Conservation (phyloP, 371 early-diverging fungal genomes). For the Mortierella sp. region DNA sequence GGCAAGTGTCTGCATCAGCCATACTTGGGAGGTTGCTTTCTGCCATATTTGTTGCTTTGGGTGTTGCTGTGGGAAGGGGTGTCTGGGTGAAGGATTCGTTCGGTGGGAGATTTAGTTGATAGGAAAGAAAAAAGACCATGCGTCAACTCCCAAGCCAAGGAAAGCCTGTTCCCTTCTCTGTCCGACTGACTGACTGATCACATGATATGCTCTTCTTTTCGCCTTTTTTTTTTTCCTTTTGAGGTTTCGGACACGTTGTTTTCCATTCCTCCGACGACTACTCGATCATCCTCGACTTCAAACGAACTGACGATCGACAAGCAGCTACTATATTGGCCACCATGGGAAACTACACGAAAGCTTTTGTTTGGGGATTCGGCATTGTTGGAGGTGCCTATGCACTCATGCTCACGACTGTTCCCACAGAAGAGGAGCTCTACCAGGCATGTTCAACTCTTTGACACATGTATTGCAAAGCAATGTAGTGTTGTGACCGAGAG, state of each 20-base stretch:
- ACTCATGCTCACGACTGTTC: conserved; percentile 52
- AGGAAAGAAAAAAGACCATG: background rate
- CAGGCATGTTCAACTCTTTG: conserved; percentile 30
- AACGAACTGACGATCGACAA: too few species aligned
- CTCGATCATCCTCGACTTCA: too few species aligned
- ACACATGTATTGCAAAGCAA: too few species aligned
- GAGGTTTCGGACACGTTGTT: too few species aligned
- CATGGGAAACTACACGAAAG: conserved; percentile 53
- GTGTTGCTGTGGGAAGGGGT: too few species aligned
- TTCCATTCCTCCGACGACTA: too few species aligned
- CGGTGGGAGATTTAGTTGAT: background rate
- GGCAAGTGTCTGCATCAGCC: conserved; percentile 51
- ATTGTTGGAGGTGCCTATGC: conserved; percentile 52
- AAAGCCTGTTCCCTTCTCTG: too few species aligned
- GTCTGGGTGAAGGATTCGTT: too few species aligned
- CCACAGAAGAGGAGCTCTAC: conserved; percentile 54
- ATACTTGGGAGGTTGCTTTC: conserved; percentile 43
- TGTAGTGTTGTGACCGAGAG: too few species aligned
- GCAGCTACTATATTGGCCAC: background rate
- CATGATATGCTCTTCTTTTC: background rate
- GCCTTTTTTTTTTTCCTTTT: too few species aligned
- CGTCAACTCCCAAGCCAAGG: background rate
- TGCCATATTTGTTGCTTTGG: conserved; percentile 21
- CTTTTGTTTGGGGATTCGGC: conserved; percentile 49
- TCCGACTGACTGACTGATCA: background rate